Base-by-base conservation (phyloP, 192 early-diverging fungal genomes). In the Backusella mclennaniae region DNA sequence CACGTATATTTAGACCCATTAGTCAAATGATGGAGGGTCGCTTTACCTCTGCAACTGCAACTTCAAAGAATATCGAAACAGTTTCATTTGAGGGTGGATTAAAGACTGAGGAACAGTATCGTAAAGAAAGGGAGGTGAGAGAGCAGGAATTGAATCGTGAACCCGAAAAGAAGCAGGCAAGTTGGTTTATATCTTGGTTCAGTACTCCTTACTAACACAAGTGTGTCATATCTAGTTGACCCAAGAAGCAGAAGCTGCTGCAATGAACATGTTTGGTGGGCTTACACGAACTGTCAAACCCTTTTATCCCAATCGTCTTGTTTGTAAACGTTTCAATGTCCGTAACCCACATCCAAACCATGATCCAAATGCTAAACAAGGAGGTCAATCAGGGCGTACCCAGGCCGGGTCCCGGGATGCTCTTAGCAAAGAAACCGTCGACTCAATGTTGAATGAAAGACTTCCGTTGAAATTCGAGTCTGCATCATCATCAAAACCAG, bases 301-400 rank as follows among this genome's bases (percentile, higher is more conserved):
- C 21, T 95, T 93, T 78, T 88, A 88, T 67, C 94, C 94, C 6
- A 80, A 76, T 19, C 87, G 86, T 38, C 87, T 94, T 19, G 77
- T 94, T 0, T 96, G 93, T 80, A 95, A 94, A 69, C 85, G 93
- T 11, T 94, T 96, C 76, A 90, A 90, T 80, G 86, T 96, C 8
- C 79, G 87, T 6, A 89, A 93, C 63, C 94, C 94, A 8, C 89
- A 93, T 79, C 90, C 89, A 5, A 77, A 89, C n/a, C 84, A 91
- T 67, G 76, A 74, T 17, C 46, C 75, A 35, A 39, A 72, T 31
- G 77, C 69, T 15, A 26, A 75, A 23, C 46, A 77, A 29, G 79
- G 29, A 26, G 66, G 26, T 0, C 26, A 26, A 26, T 0, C 26
- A 26, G 26, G 81, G 9, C 80, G 85, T 21, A 84, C 85, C 0